Percentiles rank a stretch among this genome's conserved stretches.
Evolutionary conservation across 1,284 basidiomycete species (phyloP).

Genomic region (Inonotus hispidus): DNA sequence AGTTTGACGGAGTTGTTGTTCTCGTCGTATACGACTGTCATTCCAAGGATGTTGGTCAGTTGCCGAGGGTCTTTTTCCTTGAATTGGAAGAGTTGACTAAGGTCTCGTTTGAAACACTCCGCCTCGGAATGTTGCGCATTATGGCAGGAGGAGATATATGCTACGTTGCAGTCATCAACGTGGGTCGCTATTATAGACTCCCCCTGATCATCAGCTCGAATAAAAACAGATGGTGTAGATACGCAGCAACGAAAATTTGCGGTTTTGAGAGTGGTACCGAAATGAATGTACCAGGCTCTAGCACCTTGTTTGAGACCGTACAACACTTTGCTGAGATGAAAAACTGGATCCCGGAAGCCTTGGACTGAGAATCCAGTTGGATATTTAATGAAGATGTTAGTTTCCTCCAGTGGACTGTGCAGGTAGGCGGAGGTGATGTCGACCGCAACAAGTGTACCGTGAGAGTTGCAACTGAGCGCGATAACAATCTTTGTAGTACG

Average conservation of each 20-base stretch:
- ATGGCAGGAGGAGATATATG: too few species aligned
- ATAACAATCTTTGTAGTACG: background rate
- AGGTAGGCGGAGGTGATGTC: slow-evolving; percentile 27
- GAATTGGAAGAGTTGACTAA: background rate
- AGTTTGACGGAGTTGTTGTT: background rate
- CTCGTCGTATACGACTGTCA: slow-evolving; percentile 7
- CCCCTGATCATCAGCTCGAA: slow-evolving; percentile 20
- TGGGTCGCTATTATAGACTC: slow-evolving; percentile 28
- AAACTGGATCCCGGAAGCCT: slow-evolving; percentile 21
- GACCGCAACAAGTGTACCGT: slow-evolving; percentile 27
- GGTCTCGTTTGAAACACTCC: slow-evolving; percentile 2
- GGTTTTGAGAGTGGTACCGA: slow-evolving; percentile 17
- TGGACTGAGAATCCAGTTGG: too few species aligned
- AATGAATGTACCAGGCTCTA: slow-evolving; percentile 24
- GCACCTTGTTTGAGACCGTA: slow-evolving; percentile 30
- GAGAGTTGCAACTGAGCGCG: background rate
- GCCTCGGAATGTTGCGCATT: background rate
- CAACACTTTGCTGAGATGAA: slow-evolving; percentile 21
- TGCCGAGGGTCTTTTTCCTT: too few species aligned
- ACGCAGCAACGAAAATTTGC: slow-evolving; percentile 21
- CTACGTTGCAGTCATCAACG: slow-evolving; percentile 30
- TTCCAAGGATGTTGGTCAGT: slow-evolving; percentile 19
- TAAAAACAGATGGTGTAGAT: slow-evolving; percentile 26
- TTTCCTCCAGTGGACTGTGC: slow-evolving; percentile 19
- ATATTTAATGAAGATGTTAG: slow-evolving; percentile 23